Base-by-base conservation (phyloP, 73 alveolate species). In the Breviolum minutum region DNA sequence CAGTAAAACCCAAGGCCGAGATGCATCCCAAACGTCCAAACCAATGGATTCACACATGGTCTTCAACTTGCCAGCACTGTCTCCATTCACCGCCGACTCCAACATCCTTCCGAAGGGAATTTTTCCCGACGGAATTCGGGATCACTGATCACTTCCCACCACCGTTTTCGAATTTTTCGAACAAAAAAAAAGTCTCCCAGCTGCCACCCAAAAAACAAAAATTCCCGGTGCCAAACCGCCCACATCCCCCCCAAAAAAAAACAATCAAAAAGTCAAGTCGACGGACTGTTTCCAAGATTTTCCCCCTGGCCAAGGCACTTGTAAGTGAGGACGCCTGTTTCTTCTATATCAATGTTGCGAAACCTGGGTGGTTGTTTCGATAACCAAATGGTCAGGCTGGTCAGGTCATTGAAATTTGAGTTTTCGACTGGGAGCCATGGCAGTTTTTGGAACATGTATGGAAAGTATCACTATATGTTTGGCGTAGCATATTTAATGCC, bases 311-410 rank as follows among this genome's bases (percentile, higher is more conserved):
- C 96, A 17, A 24, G 96, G 12, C 61, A 20, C 96, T 90, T 70
- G 96, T 90, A 90, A 22, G 96, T 90, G 76, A 90, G 26, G 24
- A 70, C 87, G 13, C 96, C 96, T 30, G 96, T 71, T 29, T 70
- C 96, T 74, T 90, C 96, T 32, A n/a, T 73, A 60, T 90, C 96
- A 26, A 90, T 90, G 24, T 80, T 63, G 7, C 8, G 54, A n/a
- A 90, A 90, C 96, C 96, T 90, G 27, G n/a, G 29, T 61, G 24
- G 22, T 24, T 24, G 88, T 74, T 14, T 40, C 77, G 77, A 74
- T 2, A 16, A 14, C 54, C 32, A 27, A 9, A 13, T 26, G 54
- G 54, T 40, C 54, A 40, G 54, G 54, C 54, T 2, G 54, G 54
- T 40, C 54, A 40, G 54, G 54, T 40, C 54, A 40, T 40, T 40